These are phyloP conservation scores for Phialophora tarda DNA, from an alignment of 2,329 filamentous ascomycete genomes.

Conservation along the genomic window DNA sequence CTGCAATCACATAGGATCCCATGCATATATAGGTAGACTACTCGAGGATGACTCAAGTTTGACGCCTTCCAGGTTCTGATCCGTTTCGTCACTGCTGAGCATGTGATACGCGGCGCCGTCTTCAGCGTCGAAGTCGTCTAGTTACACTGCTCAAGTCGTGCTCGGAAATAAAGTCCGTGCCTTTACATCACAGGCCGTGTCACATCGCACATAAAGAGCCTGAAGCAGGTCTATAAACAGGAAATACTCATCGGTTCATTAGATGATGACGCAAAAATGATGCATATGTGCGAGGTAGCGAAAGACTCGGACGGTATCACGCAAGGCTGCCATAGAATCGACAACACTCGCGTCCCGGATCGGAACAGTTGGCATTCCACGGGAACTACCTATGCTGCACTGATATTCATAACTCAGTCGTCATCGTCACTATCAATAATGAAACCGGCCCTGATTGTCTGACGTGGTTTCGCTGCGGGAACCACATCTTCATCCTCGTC, in stretches of 20 bases:
- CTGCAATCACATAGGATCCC: too few species aligned
- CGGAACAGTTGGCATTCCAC: neutral
- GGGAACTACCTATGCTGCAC: neutral
- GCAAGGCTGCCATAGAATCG: neutral
- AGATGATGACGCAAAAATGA: too few species aligned
- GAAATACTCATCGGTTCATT: neutral
- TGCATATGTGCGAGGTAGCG: too few species aligned
- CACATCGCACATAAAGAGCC: too few species aligned
- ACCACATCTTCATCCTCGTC: constrained; percentile 31
- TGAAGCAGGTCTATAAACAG: too few species aligned
- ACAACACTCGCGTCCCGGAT: neutral
- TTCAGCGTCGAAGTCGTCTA: neutral
- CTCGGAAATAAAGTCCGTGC: neutral
- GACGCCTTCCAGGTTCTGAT: neutral
- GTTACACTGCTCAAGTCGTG: neutral
- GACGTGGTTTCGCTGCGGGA: constrained; percentile 19
- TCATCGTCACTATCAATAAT: constrained; percentile 40
- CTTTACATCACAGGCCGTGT: neutral
- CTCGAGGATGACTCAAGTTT: too few species aligned
- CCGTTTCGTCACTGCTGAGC: neutral
- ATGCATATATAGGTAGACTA: too few species aligned
- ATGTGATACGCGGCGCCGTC: too few species aligned
- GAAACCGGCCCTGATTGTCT: constrained; percentile 35
- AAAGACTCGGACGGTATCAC: neutral
- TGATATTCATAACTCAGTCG: constrained; percentile 20